Evolutionary conservation across 371 early-diverging fungal species (phyloP).

Genomic region (Conidiobolus incongruus): DNA sequence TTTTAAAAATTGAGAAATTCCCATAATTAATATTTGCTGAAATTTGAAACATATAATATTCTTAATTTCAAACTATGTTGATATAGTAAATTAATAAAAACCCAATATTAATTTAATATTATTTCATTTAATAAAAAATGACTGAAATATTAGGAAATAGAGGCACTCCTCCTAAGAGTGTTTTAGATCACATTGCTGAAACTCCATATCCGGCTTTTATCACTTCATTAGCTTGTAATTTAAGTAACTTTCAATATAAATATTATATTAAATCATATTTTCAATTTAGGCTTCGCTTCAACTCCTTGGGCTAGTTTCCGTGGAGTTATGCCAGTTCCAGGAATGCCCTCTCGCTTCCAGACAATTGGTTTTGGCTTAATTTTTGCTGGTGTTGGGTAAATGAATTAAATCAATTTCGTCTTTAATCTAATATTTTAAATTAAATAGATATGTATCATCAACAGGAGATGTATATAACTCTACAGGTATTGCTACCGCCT

Average conservation of each 20-base stretch:
- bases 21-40: too few relatives aligned
- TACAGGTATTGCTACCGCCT: background rate
- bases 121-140: too few relatives aligned
- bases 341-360: background rate
- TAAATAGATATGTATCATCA: background rate
- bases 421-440: background rate
- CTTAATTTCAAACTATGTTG: too few relatives aligned
- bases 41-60: too few relatives aligned
- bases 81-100: too few relatives aligned
- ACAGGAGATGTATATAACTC: conserved; percentile 1
- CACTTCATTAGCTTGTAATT: background rate
- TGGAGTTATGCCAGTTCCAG: background rate
- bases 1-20: too few relatives aligned
- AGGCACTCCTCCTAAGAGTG: too few relatives aligned
- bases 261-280: background rate
- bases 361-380: background rate
- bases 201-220: background rate
- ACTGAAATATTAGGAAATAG: too few relatives aligned
- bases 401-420: background rate
- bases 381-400: background rate
- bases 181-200: background rate
- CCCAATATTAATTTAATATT: too few relatives aligned
- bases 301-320: background rate
- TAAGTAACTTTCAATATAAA: background rate
- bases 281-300: background rate